Percentiles rank a stretch among this genome's conserved stretches.
Evolutionary conservation across 345 rosid genomes (phyloP).

Genomic region (Viola odorata): DNA sequence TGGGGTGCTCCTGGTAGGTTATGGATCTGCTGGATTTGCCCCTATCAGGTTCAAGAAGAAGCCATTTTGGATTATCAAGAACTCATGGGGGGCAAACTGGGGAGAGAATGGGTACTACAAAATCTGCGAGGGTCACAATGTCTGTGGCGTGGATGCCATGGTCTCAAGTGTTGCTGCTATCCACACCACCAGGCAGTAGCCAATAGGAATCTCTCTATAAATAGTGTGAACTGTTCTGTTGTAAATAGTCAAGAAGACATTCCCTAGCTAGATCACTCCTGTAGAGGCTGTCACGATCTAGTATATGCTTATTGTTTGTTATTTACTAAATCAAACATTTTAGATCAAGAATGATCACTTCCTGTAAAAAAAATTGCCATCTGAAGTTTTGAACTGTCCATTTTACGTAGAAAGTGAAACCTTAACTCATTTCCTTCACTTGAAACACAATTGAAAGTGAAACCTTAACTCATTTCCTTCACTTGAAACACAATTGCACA

Average conservation of each 20-base stretch:
- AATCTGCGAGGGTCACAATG: conserved; percentile 77
- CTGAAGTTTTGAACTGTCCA: too few species aligned
- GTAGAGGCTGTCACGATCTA: too few species aligned
- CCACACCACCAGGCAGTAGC: conserved; percentile 28
- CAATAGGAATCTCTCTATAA: not conserved
- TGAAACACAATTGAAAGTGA: too few species aligned
- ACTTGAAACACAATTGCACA: conserved; percentile 1
- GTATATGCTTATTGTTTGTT: too few species aligned
- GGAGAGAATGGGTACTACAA: conserved; percentile 84
- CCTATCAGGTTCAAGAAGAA: conserved; percentile 76
- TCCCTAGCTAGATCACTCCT: too few species aligned
- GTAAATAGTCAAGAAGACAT: too few species aligned
- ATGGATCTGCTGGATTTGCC: conserved; percentile 75
- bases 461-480: not conserved
- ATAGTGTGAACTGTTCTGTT: not conserved
- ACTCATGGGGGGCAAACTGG: conserved; percentile 88
- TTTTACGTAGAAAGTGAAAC: too few species aligned
- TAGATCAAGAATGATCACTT: too few species aligned
- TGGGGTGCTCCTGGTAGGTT: conserved; percentile 83
- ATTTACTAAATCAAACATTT: too few species aligned
- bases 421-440: too few species aligned
- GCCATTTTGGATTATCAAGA: conserved; percentile 89
- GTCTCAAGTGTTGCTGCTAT: conserved; percentile 84
- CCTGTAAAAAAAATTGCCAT: too few species aligned
- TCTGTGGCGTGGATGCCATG: conserved; percentile 84